Conservation (phyloP, 305 asterid species). For the Solanum hybrid region DNA sequence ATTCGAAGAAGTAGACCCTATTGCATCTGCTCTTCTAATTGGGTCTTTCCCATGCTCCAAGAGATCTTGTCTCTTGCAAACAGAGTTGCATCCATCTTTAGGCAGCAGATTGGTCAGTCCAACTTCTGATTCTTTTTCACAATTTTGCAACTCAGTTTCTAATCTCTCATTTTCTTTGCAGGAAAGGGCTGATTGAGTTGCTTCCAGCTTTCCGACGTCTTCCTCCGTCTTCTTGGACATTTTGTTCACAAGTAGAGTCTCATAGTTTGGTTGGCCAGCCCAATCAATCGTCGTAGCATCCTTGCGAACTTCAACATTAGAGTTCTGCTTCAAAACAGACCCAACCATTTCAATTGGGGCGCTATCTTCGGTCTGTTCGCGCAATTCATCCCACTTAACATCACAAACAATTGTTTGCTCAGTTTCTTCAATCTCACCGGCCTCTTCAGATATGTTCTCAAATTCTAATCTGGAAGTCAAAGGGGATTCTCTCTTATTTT, state of each 20-base stretch:
- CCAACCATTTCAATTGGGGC: slow-evolving; percentile 25
- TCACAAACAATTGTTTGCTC: slow-evolving; percentile 19
- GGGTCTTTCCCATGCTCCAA: slow-evolving; percentile 16
- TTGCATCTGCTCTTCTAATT: slow-evolving; percentile 5
- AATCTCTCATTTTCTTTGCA: slow-evolving; percentile 21
- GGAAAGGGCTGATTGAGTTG: slow-evolving; percentile 21
- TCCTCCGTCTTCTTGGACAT: slow-evolving; percentile 23
- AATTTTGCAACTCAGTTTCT: slow-evolving; percentile 16
- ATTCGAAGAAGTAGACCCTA: slow-evolving; percentile 14
- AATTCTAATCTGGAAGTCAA: slow-evolving; percentile 7
- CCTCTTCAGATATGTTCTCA: slow-evolving; percentile 17
- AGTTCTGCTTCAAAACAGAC: neutral
- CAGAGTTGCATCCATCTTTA: slow-evolving; percentile 25
- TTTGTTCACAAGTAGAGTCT: slow-evolving; percentile 4
- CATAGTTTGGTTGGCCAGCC: slow-evolving; percentile 13
- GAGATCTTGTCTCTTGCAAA: slow-evolving; percentile 24
- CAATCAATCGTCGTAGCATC: slow-evolving; percentile 22
- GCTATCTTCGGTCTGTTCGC: slow-evolving; percentile 23
- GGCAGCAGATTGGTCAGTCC: slow-evolving; percentile 17
- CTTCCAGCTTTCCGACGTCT: slow-evolving; percentile 17
- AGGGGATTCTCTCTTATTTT: slow-evolving; percentile 1
- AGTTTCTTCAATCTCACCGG: slow-evolving; percentile 15
- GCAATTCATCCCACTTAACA: slow-evolving; percentile 24
- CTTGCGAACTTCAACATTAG: slow-evolving; percentile 19
- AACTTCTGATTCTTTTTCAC: slow-evolving; percentile 20